Evolutionary conservation across 306 rosid species (phyloP), one percentile per base, ranked within the genome.

Genomic region (Amphicarpaea edgeworthii): DNA sequence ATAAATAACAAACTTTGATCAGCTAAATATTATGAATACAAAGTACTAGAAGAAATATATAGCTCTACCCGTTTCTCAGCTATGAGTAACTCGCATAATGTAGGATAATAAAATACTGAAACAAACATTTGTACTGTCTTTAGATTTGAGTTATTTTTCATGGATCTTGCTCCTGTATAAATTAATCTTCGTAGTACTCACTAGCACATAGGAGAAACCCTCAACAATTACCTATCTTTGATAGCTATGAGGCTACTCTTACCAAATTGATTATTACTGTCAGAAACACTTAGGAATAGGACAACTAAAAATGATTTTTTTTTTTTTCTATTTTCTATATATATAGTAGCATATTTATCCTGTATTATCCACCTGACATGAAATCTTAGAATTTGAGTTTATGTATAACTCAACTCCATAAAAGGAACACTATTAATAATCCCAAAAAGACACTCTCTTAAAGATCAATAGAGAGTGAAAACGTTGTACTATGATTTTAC

Each of bases 91-190:
- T 83, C 75, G 83, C 84, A 82, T 74, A 65, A 54, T 34, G 75
- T 55, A 73, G 72, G 82, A 67, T 79, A 73, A 67, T 61, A 84
- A 73, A 84, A 81, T 87, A 83, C 54, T 28, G 84, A 75, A 86
- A 77, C 76, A 73, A 80, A 73, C 75, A 54, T 80, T 77, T 43
- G 47, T 85, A 80, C 68, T 65, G 41, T 84, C 77, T 69, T 72
- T 37, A 79, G 75, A 78, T 67, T 61, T 75, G 46, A 79, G 76
- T 64, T 51, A 70, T 81, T 77, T 21, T 67, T 76, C 73, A 77
- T 72, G 40, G 37, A 77, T 59, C 76, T 49, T 59, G 69, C 62
- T 62, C 81, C 16, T 41, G 80, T 54, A 75, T 38, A 49, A 77
- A 73, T 82, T 2, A 73, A 81, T 85, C 8, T 34, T 34, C 40